These are phyloP conservation scores for Termitomyces sp. DNA, from an alignment of 1,284 basidiomycete species.

Conservation along the genomic window DNA sequence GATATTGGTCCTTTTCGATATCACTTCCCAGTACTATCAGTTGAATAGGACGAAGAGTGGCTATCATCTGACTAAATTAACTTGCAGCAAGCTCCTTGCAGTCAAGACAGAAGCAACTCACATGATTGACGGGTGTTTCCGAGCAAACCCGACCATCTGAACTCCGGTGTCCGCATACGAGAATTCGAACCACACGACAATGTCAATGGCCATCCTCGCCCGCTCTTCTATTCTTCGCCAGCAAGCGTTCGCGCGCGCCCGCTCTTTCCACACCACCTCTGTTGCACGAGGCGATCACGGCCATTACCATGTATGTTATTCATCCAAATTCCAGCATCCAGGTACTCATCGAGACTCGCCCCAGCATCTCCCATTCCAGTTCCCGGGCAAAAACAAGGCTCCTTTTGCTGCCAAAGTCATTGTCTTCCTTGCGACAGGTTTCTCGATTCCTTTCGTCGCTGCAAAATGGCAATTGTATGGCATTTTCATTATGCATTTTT, in stretches of 20 bases:
- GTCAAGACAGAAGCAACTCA: background rate
- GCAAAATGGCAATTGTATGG: conserved; percentile 63
- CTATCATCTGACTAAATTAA: too few relatives aligned
- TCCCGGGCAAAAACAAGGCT: conserved; percentile 49
- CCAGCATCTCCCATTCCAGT: conserved; percentile 70
- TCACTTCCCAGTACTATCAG: too few relatives aligned
- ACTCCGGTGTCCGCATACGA: background rate
- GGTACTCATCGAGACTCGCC: conserved; percentile 8
- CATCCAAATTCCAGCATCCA: background rate
- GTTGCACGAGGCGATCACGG: conserved; percentile 41
- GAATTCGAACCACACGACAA: conserved; percentile 3
- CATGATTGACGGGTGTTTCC: conserved; percentile 11
- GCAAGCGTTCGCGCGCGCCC: conserved; percentile 30
- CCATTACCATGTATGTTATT: conserved; percentile 53
- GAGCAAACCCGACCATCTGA: conserved; percentile 11
- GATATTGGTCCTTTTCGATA: too few relatives aligned
- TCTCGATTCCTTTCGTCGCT: conserved; percentile 64
- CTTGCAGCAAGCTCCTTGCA: background rate
- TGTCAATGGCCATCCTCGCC: conserved; percentile 28
- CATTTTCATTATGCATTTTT: conserved; percentile 6
- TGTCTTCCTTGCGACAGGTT: conserved; percentile 52
- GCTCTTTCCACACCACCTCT: conserved; percentile 33
- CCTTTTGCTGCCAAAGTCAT: conserved; percentile 56
- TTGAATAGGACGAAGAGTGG: too few relatives aligned
- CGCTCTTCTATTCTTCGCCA: conserved; percentile 39